Base-by-base conservation (phyloP, 176 grass and related monocot genomes). In the Elaeis guineensis region DNA sequence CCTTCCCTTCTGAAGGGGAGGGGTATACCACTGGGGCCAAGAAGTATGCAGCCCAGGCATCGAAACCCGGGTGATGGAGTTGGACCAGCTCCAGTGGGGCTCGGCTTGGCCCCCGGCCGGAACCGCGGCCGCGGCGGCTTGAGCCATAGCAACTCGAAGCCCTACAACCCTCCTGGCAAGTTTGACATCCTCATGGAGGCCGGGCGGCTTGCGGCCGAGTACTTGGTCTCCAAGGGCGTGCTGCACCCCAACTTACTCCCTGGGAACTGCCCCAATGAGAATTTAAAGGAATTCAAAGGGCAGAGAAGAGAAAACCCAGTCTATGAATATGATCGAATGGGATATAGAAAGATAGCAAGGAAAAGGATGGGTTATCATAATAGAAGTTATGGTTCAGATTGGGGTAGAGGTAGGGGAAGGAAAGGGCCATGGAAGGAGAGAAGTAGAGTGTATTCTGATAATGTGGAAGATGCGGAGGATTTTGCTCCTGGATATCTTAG, bases 121-220 rank as follows among this genome's bases (percentile, higher is more conserved):
- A 57, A 65, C 66, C 59, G 17, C 17, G n/a, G 26, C 57, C 57
- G 16, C 39, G 35, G 1, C 58, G 66, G 0, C 78, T 64, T 0
- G 67, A 64, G 5, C 49, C 66, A 0, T 64, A 51, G 3, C 57
- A 53, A 25, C 64, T 49, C 12, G 48, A 49, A 22, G 63, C 52
- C 4, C 15, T 26, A 6, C 60, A 66, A 61, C 16, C 29, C 25
- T 24, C 53, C 30, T 18, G 65, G 66, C 61, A 98, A 88, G 73
- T 75, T 80, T 5, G 87, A 89, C 72, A 83, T 98, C 71, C 75
- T 98, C 51, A 84, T 89, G 64, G 87, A 89, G 58, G 93, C 93
- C 15, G 87, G 93, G 17, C 87, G 93, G 30, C 93, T 98, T 11
- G 93, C 87, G 3, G 82, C 93, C 8, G n/a, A n/a, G n/a, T n/a